phyloP scores from a whole-genome alignment of 495 filamentous ascomycete species.

The Apodospora peruviana region DNA sequence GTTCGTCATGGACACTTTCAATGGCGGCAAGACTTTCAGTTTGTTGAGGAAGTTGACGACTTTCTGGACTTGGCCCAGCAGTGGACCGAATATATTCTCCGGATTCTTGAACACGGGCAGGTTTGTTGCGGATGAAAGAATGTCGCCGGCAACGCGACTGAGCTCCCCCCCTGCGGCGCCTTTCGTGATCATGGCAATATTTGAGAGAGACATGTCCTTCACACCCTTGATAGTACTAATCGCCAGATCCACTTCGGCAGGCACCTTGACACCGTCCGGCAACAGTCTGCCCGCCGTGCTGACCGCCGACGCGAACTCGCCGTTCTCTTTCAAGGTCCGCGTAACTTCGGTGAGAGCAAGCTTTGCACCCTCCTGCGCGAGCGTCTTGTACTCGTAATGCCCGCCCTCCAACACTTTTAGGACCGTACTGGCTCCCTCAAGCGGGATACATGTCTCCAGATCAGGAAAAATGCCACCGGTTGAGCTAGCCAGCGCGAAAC shows the following conservation, averaged over 20 bases:
- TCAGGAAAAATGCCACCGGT: background rate
- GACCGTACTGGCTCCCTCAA: background rate
- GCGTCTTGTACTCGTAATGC: background rate
- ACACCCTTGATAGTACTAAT: background rate
- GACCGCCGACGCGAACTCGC: background rate
- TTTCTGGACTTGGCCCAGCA: background rate
- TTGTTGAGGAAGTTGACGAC: background rate
- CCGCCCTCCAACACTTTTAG: background rate
- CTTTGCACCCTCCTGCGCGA: background rate
- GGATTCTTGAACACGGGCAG: background rate
- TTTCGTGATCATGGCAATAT: background rate
- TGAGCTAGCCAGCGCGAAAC: background rate
- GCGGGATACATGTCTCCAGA: background rate
- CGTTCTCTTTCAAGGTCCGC: background rate
- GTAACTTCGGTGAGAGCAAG: background rate
- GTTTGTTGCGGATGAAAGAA: background rate
- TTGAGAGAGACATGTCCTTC: background rate
- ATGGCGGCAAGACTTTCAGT: background rate
- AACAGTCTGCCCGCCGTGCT: background rate
- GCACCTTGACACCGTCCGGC: background rate
- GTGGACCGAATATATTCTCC: background rate
- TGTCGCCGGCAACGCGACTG: background rate
- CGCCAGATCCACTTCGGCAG: background rate
- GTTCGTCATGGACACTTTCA: background rate
- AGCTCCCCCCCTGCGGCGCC: background rate